phyloP scores from a whole-genome alignment of 2,329 filamentous ascomycete genomes.

The Neobulgaria alba region DNA sequence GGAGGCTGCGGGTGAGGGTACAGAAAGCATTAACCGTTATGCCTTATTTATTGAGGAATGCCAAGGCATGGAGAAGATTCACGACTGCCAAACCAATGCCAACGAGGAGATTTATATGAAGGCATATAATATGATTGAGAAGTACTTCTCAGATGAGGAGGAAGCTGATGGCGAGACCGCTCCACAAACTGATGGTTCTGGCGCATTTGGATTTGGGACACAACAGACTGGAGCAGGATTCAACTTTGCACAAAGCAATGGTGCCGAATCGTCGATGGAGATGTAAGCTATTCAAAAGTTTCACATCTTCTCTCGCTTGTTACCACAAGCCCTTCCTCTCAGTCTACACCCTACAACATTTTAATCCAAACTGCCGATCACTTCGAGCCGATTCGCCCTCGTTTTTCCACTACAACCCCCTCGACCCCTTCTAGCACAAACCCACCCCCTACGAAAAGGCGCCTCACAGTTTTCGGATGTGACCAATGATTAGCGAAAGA shows the following conservation, averaged over 20 bases:
- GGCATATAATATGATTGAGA: constrained; percentile 99
- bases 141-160: constrained; percentile 99
- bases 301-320: constrained; percentile 12
- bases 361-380: constrained; percentile 23
- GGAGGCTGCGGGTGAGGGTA: constrained; percentile 67
- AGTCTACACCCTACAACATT: constrained; percentile 18
- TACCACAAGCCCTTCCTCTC: constrained; percentile 11
- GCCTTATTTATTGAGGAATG: constrained; percentile 98
- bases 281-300: constrained; percentile 43
- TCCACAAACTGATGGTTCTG: constrained; percentile 57
- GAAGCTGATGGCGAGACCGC: constrained; percentile 69
- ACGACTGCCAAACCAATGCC: constrained; percentile 99
- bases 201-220: constrained; percentile 72
- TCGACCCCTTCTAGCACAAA: constrained; percentile 13
- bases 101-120: constrained; percentile 99
- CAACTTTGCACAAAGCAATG: constrained; percentile 80
- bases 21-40: constrained; percentile 86
- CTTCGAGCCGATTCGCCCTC: constrained; percentile 9
- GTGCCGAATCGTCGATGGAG: constrained; percentile 55
- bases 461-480: constrained; percentile 21
- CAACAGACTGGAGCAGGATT: constrained; percentile 77
- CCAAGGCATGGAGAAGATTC: constrained; percentile 99
- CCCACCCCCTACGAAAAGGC: constrained; percentile 13
- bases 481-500: constrained; percentile 31
- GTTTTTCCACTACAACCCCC: constrained; percentile 1